Evolutionary conservation across 1,139 yeast genomes (phyloP), one percentile per base, ranked within the genome.

Genomic region (Scheffersomyces segobiensis): DNA sequence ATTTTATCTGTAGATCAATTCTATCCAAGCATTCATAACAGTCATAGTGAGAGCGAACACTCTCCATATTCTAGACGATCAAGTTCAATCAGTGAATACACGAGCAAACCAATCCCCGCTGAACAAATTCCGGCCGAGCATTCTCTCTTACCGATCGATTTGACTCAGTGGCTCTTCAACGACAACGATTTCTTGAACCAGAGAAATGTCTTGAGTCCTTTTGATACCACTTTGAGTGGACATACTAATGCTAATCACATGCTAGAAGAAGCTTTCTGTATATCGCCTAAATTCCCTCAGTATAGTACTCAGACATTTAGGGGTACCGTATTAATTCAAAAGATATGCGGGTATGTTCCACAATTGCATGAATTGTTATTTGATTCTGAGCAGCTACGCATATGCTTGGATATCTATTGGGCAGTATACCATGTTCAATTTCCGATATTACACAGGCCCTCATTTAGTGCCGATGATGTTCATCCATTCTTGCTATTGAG

Each of bases 401-500:
- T 24, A 26, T 50, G 46, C 17, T 51, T 53, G 32, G 55, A 53
- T n/a, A 49, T 49, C 4, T 53, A 53, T 26, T 54, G 53, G 50
- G 24, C 50, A 20, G 50, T 24, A 19, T 51, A 22, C 39, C 56
- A 54, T 20, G 49, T 46, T n/a, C 56, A 54, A 21, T 54, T 21
- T n/a, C 56, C 56, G 21, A 54, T 54, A 17, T 46, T 54, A 22
- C 56, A 54, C 39, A 19, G 49, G 5, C 56, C 56, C 6, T 50
- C 56, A 18, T 54, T 54, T 46, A 22, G 32, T 24, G 46, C 55
- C 24, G 48, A 46, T n/a, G 52, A 32, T 22, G 55, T 51, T 12
- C 55, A 53, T 12, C 52, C 55, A 21, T 32, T 53, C 24, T 32
- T 53, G 12, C 52, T 53, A 17, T 22, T 53, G 7, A 49, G 52